phyloP scores from a whole-genome alignment of 75 land plant species.

The Pinus tabuliformis region DNA sequence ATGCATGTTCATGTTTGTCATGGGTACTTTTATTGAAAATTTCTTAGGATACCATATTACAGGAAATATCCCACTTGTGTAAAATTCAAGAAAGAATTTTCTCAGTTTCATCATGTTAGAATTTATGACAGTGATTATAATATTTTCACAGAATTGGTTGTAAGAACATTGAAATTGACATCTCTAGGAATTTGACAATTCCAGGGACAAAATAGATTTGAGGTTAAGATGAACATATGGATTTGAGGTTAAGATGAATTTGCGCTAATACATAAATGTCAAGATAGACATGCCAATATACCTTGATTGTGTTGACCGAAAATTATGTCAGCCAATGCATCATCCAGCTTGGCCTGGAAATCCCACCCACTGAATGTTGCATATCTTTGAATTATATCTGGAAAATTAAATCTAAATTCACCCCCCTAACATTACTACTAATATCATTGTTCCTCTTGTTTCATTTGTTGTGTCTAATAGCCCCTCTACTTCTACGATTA shows the following conservation, averaged over 20 bases:
- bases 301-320: slow-evolving; percentile 47
- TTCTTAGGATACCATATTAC: slow-evolving; percentile 74
- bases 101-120: no score
- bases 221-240: not conserved
- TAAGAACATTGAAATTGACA: not conserved
- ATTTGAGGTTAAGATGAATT: not conserved
- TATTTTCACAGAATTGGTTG: no score
- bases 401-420: slow-evolving; percentile 36
- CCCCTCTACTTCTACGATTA: slow-evolving; percentile 34
- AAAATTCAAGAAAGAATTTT: not conserved
- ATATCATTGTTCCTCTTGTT: slow-evolving; percentile 27
- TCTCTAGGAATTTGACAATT: not conserved
- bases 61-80: slow-evolving; percentile 77
- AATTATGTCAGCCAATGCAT: slow-evolving; percentile 30
- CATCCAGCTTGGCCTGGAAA: slow-evolving; percentile 53
- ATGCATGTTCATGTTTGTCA: slow-evolving; percentile 96
- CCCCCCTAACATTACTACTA: slow-evolving; percentile 51
- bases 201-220: not conserved
- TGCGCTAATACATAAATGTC: no score
- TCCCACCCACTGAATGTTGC: slow-evolving; percentile 42
- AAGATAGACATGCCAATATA: not conserved
- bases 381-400: slow-evolving; percentile 14
- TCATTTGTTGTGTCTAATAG: slow-evolving; percentile 13
- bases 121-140: no score
- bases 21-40: slow-evolving; percentile 57